Evolutionary conservation across 306 rosid species (phyloP).

Genomic region (Erythrophleum fordii): DNA sequence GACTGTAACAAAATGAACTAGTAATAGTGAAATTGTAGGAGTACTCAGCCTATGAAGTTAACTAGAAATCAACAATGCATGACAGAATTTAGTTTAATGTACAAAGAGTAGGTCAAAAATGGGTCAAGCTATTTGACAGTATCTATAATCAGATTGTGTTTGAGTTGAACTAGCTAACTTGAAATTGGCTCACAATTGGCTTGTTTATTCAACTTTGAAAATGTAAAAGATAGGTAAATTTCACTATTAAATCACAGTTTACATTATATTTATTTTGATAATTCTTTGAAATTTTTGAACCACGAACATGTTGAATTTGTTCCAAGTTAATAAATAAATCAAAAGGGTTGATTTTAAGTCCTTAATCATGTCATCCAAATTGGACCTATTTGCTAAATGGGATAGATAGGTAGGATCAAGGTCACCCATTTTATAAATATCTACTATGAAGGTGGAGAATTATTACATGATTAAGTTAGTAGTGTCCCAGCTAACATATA

Average conservation of each 20-base stretch:
- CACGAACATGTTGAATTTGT: background rate
- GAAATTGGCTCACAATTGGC: background rate
- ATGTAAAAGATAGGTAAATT: background rate
- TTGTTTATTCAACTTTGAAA: background rate
- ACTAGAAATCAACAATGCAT: background rate
- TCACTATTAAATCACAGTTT: background rate
- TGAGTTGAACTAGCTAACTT: background rate
- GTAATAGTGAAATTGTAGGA: background rate
- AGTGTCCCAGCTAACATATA: background rate
- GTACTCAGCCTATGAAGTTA: background rate
- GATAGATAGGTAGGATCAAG: background rate
- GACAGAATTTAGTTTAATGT: background rate
- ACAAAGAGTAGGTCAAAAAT: background rate
- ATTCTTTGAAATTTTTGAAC: background rate
- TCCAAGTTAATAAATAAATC: background rate
- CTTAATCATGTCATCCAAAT: background rate
- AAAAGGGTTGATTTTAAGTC: background rate
- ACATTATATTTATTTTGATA: background rate
- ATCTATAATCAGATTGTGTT: background rate
- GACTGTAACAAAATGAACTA: background rate
- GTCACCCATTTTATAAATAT: background rate
- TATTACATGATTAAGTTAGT: background rate
- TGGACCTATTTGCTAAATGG: background rate
- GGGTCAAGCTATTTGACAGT: background rate
- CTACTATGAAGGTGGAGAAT: background rate